phyloP scores from a whole-genome alignment of 2,329 filamentous ascomycete species.

The Fusarium metavorans region DNA sequence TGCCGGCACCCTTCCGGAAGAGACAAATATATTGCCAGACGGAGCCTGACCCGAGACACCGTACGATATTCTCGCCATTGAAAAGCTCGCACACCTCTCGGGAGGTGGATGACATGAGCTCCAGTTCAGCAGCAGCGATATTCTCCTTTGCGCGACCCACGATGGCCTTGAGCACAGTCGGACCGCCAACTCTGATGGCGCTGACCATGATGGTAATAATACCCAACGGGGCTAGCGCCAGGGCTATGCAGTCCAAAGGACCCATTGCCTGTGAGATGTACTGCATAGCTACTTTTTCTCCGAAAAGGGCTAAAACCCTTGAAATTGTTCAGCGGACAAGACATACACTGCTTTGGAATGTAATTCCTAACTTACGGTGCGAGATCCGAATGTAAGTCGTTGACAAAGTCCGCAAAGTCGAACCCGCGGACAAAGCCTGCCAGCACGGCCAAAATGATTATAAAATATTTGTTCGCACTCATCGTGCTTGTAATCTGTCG shows the following conservation, averaged over 20 bases:
- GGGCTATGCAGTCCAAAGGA: slow-evolving; percentile 57
- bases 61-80: slow-evolving; percentile 53
- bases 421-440: too few relatives aligned
- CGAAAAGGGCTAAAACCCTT: slow-evolving; percentile 48
- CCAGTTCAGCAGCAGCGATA: slow-evolving; percentile 53
- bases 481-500: background rate
- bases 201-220: slow-evolving; percentile 58
- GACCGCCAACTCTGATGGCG: slow-evolving; percentile 59
- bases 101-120: slow-evolving; percentile 60
- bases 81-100: slow-evolving; percentile 57
- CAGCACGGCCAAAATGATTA: background rate
- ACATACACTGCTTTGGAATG: too few relatives aligned
- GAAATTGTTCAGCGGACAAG: background rate
- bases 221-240: slow-evolving; percentile 60
- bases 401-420: too few relatives aligned
- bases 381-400: too few relatives aligned
- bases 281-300: slow-evolving; percentile 61
- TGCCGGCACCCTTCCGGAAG: background rate
- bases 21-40: background rate
- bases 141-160: slow-evolving; percentile 60
- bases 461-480: background rate
- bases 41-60: slow-evolving; percentile 11
- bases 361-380: too few relatives aligned
- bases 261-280: slow-evolving; percentile 58
- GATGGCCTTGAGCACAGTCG: slow-evolving; percentile 55